These are phyloP conservation scores for Cyathus striatus DNA, from an alignment of 768 basidiomycete genomes.

Conservation along the genomic window DNA sequence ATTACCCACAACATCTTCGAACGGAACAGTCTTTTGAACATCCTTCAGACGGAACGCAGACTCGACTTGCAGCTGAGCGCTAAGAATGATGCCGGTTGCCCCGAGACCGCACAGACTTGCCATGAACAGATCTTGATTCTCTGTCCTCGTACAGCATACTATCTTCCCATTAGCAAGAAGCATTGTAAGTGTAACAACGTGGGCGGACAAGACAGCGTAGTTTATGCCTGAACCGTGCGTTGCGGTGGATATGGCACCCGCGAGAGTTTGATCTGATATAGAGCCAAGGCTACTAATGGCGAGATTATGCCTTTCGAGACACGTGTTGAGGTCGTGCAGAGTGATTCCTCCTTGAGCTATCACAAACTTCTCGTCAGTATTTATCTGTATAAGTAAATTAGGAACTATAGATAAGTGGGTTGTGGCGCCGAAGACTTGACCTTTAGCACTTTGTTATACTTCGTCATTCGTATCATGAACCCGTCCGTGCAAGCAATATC, in stretches of 20 bases:
- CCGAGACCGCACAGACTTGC: conserved; percentile 94
- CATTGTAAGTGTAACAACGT: conserved; percentile 70
- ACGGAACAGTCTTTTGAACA: conserved; percentile 51
- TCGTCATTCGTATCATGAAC: conserved; percentile 79
- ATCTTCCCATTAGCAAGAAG: conserved; percentile 72
- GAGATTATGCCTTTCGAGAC: conserved; percentile 59
- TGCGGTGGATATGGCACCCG: conserved; percentile 88
- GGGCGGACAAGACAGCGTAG: conserved; percentile 77
- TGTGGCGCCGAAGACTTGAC: too few species aligned
- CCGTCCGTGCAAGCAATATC: conserved; percentile 89
- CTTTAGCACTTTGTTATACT: conserved; percentile 67
- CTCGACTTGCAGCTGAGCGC: conserved; percentile 74
- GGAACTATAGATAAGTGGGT: too few species aligned
- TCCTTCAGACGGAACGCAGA: conserved; percentile 82
- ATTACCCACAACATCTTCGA: conserved; percentile 55
- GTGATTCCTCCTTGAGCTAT: conserved; percentile 76
- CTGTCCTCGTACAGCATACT: conserved; percentile 59
- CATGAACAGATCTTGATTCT: conserved; percentile 73
- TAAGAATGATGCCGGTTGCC: conserved; percentile 81
- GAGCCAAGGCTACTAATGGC: conserved; percentile 93
- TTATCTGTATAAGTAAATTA: conserved; percentile 58
- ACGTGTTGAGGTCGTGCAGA: conserved; percentile 66
- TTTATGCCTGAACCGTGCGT: conserved; percentile 88
- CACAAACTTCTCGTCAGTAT: conserved; percentile 60
- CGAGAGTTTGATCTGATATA: conserved; percentile 94